Base-by-base conservation (phyloP, 176 grass and related monocot genomes). In the Juncus inflexus region DNA sequence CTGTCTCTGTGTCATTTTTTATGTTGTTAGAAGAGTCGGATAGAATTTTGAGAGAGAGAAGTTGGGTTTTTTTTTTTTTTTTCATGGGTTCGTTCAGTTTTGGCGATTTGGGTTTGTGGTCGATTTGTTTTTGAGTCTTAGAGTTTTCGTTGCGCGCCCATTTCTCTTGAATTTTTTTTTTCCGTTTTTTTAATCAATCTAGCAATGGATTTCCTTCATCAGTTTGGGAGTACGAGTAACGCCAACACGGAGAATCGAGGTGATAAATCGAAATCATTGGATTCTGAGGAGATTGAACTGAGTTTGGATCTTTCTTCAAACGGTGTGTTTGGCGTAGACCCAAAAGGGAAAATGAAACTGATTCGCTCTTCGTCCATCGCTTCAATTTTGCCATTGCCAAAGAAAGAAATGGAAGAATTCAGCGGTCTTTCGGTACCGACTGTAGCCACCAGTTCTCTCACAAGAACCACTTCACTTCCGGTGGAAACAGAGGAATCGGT, bases 401-500 rank as follows among this genome's bases (percentile, higher is more conserved):
- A 19, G 12, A 35, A 12, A 7, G 68, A 60, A 35, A 35, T 59
- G 61, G 74, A 83, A 52, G 83, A 83, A 66, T 64, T 60, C 40
- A 64, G 77, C 12, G 65, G 62, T 63, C 66, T 72, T 1, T 45
- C 45, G 39, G 66, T 65, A 7, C 66, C 73, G 1, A 53, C 45
- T 39, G 62, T 65, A 7, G 5, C 80, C 7, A 15, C 69, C 9
- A 45, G 69, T 40, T 63, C 76, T 42, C 81, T 90, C 35, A 52
- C 81, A 19, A 83, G 91, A 56, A 84, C 95, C 35, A 84, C 77
- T 67, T 99, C 89, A 6, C 80, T 99, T 1, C 95, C 95, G 13
- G 53, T 79, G 40, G 86, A 80, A 69, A 73, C 70, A 13, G 79
- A 86, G 64, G 95, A 92, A 65, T 77, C 85, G 37, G 64, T 79